Conservation (phyloP, 2,329 filamentous ascomycete genomes). For the Ceratocystis papillata region DNA sequence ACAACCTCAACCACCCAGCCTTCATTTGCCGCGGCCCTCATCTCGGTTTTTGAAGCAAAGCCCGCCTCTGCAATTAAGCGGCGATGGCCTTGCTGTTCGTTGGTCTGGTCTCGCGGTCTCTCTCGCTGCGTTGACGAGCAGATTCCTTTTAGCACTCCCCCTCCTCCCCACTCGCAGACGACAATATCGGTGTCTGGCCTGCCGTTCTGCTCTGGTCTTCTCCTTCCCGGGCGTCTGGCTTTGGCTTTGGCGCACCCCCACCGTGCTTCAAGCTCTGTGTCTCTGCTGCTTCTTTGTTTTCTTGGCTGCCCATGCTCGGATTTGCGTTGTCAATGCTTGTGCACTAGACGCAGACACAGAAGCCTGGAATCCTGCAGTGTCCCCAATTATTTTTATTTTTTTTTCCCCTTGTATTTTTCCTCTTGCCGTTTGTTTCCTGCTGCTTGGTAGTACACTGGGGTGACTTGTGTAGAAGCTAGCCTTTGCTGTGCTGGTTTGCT, state of each 20-base stretch:
- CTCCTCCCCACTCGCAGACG: neutral
- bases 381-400: conserved; percentile 4
- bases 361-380: conserved; percentile 5
- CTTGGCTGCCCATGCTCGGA: conserved; percentile 9
- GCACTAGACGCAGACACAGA: conserved; percentile 1
- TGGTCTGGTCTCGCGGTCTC: neutral
- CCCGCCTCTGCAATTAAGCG: neutral
- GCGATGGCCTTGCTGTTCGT: neutral
- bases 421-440: conserved; percentile 8
- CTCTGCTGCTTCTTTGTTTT: neutral
- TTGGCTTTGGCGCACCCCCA: neutral
- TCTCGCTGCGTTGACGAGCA: neutral
- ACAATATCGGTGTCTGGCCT: neutral
- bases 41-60: conserved; percentile 3
- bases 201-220: neutral
- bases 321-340: conserved; percentile 13
- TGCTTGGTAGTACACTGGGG: neutral
- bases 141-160: neutral
- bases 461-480: neutral
- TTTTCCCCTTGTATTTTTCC: conserved; percentile 19
- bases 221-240: neutral
- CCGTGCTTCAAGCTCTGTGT: neutral
- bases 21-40: neutral
- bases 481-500: neutral
- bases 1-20: neutral